Evolutionary conservation across 2,329 filamentous ascomycete genomes (phyloP), one percentile per base, ranked within the genome.

Genomic region (Emmonsiellopsis sp.): DNA sequence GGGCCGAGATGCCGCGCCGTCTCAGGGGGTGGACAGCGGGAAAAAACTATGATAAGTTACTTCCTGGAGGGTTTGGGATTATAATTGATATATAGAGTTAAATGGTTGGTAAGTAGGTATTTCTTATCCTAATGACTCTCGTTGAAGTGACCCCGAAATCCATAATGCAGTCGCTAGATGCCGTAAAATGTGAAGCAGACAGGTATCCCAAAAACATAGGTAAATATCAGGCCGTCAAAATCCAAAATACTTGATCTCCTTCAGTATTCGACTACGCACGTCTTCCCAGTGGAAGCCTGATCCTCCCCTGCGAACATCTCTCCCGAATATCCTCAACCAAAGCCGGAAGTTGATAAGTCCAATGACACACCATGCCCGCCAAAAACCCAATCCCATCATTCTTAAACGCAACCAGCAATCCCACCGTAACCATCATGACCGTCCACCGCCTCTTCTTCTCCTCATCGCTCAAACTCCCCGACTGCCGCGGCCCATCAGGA

Each of bases 371-470:
- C 76, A 95, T 80, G 0, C 92, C 92, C 0, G 86, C 88, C 11
- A 87, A 56, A 62, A 96, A 95, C 0, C 92, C 92, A 5, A 95
- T 80, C 0, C 85, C 90, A 69, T 95, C 91, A 64, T 96, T 97
- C 67, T 83, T 86, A 63, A 95, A 95, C 0, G 88, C 89, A 49
- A 97, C 70, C 52, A 95, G 78, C 2, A 86, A 80, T 0, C 87
- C 90, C 7, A 88, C 83, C 0, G 92, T 97, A 57, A 91, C 85
- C 55, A 95, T 77, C 90, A 96, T 94, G 0, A 95, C 85, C 21
- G 83, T 87, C 87, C 88, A 95, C 54, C 90, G 78, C 66, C 88
- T 82, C 53, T 79, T 79, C 45, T 83, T 79, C 69, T 93, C 87
- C 50, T 81, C 74, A 13, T 89, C 84, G 1, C 78, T 81, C 2